Percentiles rank a stretch among this genome's conserved stretches.
These are phyloP conservation scores for Ophiostoma australiae DNA, from an alignment of 2,329 filamentous ascomycete species.

Conservation along the genomic window DNA sequence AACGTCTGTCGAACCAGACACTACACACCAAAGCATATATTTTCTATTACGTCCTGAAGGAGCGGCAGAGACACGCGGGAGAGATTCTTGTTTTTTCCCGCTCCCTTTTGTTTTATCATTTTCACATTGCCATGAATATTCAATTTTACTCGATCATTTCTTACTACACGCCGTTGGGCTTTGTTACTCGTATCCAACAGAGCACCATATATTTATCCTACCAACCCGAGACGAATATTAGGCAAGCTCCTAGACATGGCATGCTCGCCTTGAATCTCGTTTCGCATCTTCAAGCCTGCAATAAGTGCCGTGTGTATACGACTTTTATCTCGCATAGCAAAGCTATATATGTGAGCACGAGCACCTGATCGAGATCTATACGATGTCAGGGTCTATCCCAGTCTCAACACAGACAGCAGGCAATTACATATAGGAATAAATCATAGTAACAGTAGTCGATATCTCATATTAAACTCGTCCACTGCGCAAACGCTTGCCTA, in stretches of 20 bases:
- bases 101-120: background rate
- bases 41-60: conserved; percentile 8
- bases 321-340: too few species aligned
- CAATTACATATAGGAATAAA: background rate
- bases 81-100: background rate
- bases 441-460: background rate
- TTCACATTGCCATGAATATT: conserved; percentile 2
- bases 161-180: background rate
- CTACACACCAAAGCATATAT: conserved; percentile 13
- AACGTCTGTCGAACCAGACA: conserved; percentile 4
- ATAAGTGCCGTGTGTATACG: too few species aligned
- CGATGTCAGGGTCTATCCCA: background rate
- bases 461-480: conserved; percentile 1
- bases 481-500: conserved; percentile 10
- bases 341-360: background rate
- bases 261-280: too few species aligned
- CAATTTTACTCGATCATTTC: background rate
- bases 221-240: too few species aligned
- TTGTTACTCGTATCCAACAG: background rate
- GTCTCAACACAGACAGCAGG: background rate
- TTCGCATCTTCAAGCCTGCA: too few species aligned
- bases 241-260: too few species aligned
- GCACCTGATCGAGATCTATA: background rate
- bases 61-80: background rate
- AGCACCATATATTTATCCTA: too few species aligned